Base-by-base conservation (phyloP, 495 filamentous ascomycete genomes). In the Penicillium turbatum region DNA sequence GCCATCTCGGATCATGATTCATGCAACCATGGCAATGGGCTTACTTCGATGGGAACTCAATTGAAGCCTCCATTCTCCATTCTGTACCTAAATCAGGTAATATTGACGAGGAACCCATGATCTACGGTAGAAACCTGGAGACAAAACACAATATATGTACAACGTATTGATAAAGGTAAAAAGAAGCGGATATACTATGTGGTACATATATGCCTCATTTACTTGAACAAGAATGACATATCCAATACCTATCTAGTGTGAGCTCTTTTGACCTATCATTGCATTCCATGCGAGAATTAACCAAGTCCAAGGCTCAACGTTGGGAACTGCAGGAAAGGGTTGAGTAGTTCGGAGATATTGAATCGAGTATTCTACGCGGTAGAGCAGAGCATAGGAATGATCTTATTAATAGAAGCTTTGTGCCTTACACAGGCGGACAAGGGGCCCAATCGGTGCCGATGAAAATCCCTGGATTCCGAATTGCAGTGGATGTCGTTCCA, bases 391-490 rank as follows among this genome's bases (percentile, higher is more conserved):
- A 41, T 51, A 41, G 16, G 15, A 26, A 29, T 1, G 6, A 36
- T 30, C 42, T 51, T 51, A 51, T 43, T 51, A 51, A 51, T 51
- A 36, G 49, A 26, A 51, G 38, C 6, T 16, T 17, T 6, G n/a
- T 21, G 49, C 38, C 39, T 51, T 36, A 43, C 49, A 51, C 39
- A 43, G 21, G 13, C 48, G 17, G 48, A 50, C 48, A 42, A 32
- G 38, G 38, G 39, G 19, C 19, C 49, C 49, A 51, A 51, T 51
- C 48, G 39, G 16, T 13, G 29, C 2, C 15, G 27, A 24, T 17
- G 27, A 19, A 43, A 27, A 42, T 51, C 49, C 49, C 49, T 51
- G 10, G 49, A 51, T 51, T 51, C 49, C 49, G 49, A 42, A 32
- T 30, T 41, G 27, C 16, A 27, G 39, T 39, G 37, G 16, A 16